A percentile compares a stretch with the other conserved stretches of the same genome.
Conservation (phyloP, 192 early-diverging fungal species). For the Coemansia sp. region DNA sequence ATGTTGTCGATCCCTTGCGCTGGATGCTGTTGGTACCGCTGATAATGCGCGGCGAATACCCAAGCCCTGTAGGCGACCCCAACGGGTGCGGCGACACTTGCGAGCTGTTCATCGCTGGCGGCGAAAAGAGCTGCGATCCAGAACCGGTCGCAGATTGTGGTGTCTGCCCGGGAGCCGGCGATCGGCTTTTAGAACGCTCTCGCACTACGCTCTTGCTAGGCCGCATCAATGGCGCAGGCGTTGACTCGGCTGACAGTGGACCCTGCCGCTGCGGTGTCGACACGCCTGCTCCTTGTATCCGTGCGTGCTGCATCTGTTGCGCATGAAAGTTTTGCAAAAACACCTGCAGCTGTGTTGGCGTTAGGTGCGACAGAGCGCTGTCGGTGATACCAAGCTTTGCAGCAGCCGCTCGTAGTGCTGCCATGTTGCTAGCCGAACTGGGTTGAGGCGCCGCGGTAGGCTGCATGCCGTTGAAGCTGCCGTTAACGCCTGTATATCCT, state of each 20-base stretch:
- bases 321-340: constrained; percentile 36
- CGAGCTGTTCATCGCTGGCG: constrained; percentile 24
- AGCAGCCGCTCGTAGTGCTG: constrained; percentile 30
- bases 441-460: background rate
- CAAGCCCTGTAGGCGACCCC: constrained; percentile 25
- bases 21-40: constrained; percentile 15
- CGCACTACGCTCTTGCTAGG: constrained; percentile 27
- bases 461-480: background rate
- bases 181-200: constrained; percentile 32
- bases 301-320: constrained; percentile 28
- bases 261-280: constrained; percentile 30
- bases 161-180: constrained; percentile 31
- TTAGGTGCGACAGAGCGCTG: constrained; percentile 15
- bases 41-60: constrained; percentile 14
- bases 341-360: constrained; percentile 30
- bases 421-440: constrained; percentile 4
- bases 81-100: constrained; percentile 7
- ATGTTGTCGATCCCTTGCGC: constrained; percentile 36
- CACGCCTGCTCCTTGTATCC: constrained; percentile 3
- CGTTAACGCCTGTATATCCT: constrained; percentile 5
- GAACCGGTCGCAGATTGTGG: background rate
- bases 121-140: constrained; percentile 25
- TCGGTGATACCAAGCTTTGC: constrained; percentile 33
- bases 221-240: constrained; percentile 5
- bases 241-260: constrained; percentile 1